phyloP scores from a whole-genome alignment of 108 stramenopile species.

The Skeletonema marinoi region DNA sequence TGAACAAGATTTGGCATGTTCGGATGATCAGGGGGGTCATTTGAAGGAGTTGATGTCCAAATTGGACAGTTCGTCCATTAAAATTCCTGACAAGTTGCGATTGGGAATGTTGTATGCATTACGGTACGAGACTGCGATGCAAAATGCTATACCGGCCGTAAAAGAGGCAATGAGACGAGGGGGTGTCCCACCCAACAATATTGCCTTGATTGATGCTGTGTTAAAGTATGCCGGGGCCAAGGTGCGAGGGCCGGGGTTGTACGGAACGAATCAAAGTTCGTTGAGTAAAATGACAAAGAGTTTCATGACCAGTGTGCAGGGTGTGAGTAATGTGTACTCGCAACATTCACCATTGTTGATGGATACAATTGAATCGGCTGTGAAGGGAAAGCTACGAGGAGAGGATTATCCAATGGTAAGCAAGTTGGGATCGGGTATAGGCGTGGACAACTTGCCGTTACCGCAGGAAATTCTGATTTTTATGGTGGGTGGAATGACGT shows the following conservation, averaged over 20 bases:
- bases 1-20: slow-evolving; percentile 98
- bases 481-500: slow-evolving; percentile 96
- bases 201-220: slow-evolving; percentile 92
- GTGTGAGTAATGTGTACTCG: slow-evolving; percentile 96
- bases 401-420: slow-evolving; percentile 81
- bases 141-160: slow-evolving; percentile 66
- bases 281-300: slow-evolving; percentile 91
- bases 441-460: slow-evolving; percentile 52
- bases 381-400: slow-evolving; percentile 87
- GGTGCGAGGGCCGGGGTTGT: slow-evolving; percentile 90
- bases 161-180: slow-evolving; percentile 88
- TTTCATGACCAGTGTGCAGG: slow-evolving; percentile 94
- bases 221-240: slow-evolving; percentile 82
- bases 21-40: slow-evolving; percentile 91
- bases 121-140: slow-evolving; percentile 90
- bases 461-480: slow-evolving; percentile 89
- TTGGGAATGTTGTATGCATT: slow-evolving; percentile 96
- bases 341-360: slow-evolving; percentile 96
- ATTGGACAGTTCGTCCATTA: slow-evolving; percentile 71
- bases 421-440: slow-evolving; percentile 27
- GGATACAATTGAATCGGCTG: slow-evolving; percentile 83
- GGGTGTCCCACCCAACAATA: slow-evolving; percentile 88
- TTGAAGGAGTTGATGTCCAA: slow-evolving; percentile 90
- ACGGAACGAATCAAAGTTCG: slow-evolving; percentile 73
- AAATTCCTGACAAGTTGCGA: slow-evolving; percentile 95